A percentile compares a stretch with the other conserved stretches of the same genome.
phyloP scores from a whole-genome alignment of 805 yeast species.

The Spathaspora sp. region DNA sequence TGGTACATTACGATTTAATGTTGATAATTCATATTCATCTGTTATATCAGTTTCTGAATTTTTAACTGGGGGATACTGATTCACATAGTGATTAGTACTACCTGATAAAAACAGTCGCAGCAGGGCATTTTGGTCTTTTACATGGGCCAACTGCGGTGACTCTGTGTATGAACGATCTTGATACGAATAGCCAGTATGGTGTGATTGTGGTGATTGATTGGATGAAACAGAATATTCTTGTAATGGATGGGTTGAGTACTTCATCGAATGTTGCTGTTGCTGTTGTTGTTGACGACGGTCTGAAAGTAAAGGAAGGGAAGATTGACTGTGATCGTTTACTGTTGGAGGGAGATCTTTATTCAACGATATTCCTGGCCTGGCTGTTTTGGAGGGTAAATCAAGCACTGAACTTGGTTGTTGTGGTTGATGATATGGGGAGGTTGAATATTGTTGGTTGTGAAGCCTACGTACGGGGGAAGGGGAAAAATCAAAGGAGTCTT shows the following conservation, averaged over 20 bases:
- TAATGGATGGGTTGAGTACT: neutral
- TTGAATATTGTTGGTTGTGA: neutral
- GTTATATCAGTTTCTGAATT: neutral
- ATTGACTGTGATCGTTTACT: neutral
- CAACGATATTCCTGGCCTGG: neutral
- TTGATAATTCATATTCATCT: constrained; percentile 10
- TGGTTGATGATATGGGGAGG: neutral
- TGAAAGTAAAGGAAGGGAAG: neutral
- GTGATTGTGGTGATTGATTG: neutral
- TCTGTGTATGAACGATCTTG: neutral
- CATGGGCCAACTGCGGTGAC: neutral
- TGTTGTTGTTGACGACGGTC: neutral
- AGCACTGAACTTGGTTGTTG: neutral
- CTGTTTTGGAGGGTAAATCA: neutral
- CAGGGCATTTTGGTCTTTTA: no score
- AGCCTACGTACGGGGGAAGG: neutral
- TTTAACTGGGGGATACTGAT: constrained; percentile 6
- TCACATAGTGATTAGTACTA: constrained; percentile 3
- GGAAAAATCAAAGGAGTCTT: neutral
- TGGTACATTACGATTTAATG: constrained; percentile 6
- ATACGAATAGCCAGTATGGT: neutral
- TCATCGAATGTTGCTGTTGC: neutral
- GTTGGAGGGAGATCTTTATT: neutral
- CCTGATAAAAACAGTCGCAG: neutral
- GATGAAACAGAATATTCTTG: neutral